Evolutionary conservation across 1,284 basidiomycete species (phyloP).

Genomic region (Xerocomus minutiporus): DNA sequence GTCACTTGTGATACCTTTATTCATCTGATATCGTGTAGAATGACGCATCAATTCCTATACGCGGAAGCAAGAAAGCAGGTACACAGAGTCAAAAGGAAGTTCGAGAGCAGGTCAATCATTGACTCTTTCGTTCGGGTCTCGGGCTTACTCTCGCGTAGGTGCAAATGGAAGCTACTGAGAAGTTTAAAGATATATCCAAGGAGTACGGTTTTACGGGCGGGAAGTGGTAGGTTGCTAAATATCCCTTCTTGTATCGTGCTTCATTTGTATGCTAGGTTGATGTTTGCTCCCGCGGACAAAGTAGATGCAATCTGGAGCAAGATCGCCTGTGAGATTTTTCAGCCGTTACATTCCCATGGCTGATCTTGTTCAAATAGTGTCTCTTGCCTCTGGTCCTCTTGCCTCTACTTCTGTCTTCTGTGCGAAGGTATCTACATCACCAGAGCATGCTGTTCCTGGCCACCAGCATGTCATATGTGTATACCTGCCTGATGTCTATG

Average conservation of each 20-base stretch:
- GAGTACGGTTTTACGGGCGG: slow-evolving; percentile 51
- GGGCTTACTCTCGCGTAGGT: slow-evolving; percentile 35
- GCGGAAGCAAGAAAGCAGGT: slow-evolving; percentile 67
- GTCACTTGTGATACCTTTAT: not conserved
- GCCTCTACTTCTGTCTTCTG: slow-evolving; percentile 48
- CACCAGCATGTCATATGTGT: slow-evolving; percentile 63
- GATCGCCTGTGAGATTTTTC: slow-evolving; percentile 44
- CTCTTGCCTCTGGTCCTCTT: slow-evolving; percentile 58
- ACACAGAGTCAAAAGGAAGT: slow-evolving; percentile 69
- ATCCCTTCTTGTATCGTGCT: not conserved
- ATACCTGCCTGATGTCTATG: slow-evolving; percentile 68
- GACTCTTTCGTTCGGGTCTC: not conserved
- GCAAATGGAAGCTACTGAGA: slow-evolving; percentile 52
- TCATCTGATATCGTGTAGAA: slow-evolving; percentile 39
- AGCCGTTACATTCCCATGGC: not conserved
- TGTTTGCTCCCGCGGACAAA: slow-evolving; percentile 56
- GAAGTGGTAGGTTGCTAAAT: slow-evolving; percentile 51
- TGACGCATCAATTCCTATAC: slow-evolving; percentile 57
- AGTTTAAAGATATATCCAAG: slow-evolving; percentile 54
- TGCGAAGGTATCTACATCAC: slow-evolving; percentile 63
- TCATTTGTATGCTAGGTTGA: slow-evolving; percentile 43
- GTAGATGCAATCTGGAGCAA: slow-evolving; percentile 58
- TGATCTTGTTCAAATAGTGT: slow-evolving; percentile 39
- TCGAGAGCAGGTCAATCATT: slow-evolving; percentile 45
- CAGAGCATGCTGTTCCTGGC: slow-evolving; percentile 43